A percentile compares a stretch with the other conserved stretches of the same genome.
These are phyloP conservation scores for Russula lepida DNA, from an alignment of 768 basidiomycete species.

Conservation along the genomic window DNA sequence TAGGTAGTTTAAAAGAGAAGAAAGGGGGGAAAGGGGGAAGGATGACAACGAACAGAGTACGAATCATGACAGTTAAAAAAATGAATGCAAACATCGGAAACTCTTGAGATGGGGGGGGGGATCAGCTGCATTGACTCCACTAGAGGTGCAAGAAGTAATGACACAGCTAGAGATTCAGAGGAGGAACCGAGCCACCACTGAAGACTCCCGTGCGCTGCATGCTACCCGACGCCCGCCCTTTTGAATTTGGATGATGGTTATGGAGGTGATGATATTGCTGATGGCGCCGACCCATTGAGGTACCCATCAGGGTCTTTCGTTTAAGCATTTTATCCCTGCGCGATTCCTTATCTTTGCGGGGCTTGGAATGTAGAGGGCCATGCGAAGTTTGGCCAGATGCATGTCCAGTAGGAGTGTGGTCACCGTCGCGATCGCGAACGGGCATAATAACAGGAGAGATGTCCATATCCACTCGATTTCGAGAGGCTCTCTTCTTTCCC, in stretches of 20 bases:
- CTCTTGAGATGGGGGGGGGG: not conserved
- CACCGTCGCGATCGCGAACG: slow-evolving; percentile 39
- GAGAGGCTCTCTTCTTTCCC: slow-evolving; percentile 27
- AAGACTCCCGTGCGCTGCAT: slow-evolving; percentile 39
- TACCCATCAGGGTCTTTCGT: slow-evolving; percentile 44
- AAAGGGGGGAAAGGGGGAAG: not conserved
- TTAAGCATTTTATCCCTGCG: slow-evolving; percentile 55
- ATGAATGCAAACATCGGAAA: not conserved
- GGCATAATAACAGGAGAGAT: slow-evolving; percentile 48
- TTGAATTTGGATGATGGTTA: slow-evolving; percentile 58
- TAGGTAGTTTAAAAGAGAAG: not conserved
- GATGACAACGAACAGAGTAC: not conserved
- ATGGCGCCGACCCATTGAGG: slow-evolving; percentile 28
- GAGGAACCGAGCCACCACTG: slow-evolving; percentile 20
- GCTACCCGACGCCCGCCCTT: slow-evolving; percentile 46
- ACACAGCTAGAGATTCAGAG: slow-evolving; percentile 17
- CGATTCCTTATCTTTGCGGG: slow-evolving; percentile 45
- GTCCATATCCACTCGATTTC: slow-evolving; percentile 26
- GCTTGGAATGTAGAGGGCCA: slow-evolving; percentile 39
- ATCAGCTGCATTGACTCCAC: not conserved
- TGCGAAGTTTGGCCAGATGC: slow-evolving; percentile 26
- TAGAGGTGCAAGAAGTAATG: not conserved
- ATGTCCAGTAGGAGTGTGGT: slow-evolving; percentile 44
- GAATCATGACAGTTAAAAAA: not conserved
- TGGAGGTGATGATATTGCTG: slow-evolving; percentile 45